Evolutionary conservation across 2,329 filamentous ascomycete species (phyloP).

Genomic region (Endoconidiophora polonica): DNA sequence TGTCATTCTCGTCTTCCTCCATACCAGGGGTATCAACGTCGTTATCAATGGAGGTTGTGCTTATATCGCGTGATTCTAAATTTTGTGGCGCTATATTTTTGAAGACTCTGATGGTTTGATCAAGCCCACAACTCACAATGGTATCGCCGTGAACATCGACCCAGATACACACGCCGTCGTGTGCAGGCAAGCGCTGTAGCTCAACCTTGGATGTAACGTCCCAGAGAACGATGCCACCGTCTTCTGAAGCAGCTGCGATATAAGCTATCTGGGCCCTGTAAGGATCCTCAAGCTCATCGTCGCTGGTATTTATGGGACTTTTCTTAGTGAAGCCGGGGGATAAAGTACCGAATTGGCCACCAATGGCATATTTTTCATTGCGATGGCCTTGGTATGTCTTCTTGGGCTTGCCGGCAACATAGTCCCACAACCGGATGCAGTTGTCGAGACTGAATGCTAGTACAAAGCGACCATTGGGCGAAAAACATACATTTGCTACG

Average conservation of each 20-base stretch:
- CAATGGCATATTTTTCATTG: conserved; percentile 73
- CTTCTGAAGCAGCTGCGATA: conserved; percentile 71
- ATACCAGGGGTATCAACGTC: background rate
- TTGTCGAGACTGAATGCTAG: conserved; percentile 84
- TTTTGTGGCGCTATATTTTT: conserved; percentile 16
- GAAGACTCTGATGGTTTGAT: conserved; percentile 35
- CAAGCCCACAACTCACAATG: conserved; percentile 41
- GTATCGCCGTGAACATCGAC: conserved; percentile 41
- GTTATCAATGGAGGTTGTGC: background rate
- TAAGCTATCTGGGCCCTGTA: conserved; percentile 31
- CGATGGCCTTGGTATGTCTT: conserved; percentile 94
- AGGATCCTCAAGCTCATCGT: background rate
- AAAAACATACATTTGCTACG: conserved; percentile 52
- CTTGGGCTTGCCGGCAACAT: conserved; percentile 74
- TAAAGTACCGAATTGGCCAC: conserved; percentile 58
- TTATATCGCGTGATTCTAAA: background rate
- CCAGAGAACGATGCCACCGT: conserved; percentile 75
- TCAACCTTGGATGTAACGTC: conserved; percentile 75
- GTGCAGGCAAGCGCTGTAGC: conserved; percentile 45
- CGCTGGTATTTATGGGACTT: background rate
- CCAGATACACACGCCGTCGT: conserved; percentile 47
- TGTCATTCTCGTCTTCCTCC: conserved; percentile 4
- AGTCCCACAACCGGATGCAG: conserved; percentile 86
- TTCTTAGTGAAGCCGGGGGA: conserved; percentile 13
- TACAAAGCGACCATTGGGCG: conserved; percentile 84